Percentiles rank a stretch among this genome's conserved stretches.
These are phyloP conservation scores for Carex arenaria DNA, from an alignment of 202 grass and related monocot genomes.

Conservation along the genomic window DNA sequence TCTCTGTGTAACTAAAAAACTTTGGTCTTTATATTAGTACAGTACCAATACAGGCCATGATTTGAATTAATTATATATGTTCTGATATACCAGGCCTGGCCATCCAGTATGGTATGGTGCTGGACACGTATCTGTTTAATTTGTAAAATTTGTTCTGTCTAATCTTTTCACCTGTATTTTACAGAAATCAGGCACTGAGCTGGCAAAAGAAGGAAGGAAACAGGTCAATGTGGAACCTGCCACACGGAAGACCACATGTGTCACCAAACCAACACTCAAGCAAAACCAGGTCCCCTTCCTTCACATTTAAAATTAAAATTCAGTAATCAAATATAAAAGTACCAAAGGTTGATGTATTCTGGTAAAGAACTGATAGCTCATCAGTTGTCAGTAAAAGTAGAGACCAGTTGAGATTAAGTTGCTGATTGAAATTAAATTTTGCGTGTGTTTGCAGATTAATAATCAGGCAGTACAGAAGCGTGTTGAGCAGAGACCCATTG, in stretches of 20 bases:
- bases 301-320: slow-evolving; percentile 5
- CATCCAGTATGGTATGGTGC: background rate
- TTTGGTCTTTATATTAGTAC: background rate
- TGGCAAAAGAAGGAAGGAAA: slow-evolving; percentile 4
- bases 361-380: background rate
- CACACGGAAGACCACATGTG: background rate
- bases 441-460: background rate
- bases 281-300: background rate
- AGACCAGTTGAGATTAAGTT: background rate
- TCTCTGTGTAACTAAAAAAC: background rate
- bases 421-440: background rate
- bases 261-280: slow-evolving; percentile 1
- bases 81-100: background rate
- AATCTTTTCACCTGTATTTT: background rate
- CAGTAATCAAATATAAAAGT: background rate
- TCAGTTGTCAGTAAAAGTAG: background rate
- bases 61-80: background rate
- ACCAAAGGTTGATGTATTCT: background rate
- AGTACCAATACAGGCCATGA: background rate
- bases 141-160: background rate
- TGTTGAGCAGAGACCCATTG: background rate
- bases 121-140: background rate
- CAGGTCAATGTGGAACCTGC: background rate
- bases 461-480: background rate
- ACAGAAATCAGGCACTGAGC: slow-evolving; percentile 6